Conservation (phyloP, 2,329 filamentous ascomycete genomes). For the Exophiala lecanii-corni region DNA sequence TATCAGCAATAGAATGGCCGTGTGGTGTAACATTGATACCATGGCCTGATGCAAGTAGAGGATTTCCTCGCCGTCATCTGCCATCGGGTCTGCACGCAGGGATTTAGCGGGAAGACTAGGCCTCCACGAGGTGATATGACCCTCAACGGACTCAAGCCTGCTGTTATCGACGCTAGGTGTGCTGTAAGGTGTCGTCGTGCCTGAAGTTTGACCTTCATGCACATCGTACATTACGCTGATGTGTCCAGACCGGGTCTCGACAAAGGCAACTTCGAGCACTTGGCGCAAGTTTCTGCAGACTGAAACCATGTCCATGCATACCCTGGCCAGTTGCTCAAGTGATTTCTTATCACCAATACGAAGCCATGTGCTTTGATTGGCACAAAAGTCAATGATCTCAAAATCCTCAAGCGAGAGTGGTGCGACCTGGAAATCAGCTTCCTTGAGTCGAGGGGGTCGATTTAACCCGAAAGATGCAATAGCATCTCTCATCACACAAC, state of each 20-base stretch:
- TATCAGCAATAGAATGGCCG: background rate
- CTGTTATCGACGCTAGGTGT: background rate
- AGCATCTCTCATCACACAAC: slow-evolving; percentile 88
- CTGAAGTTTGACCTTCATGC: background rate
- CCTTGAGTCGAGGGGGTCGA: slow-evolving; percentile 82
- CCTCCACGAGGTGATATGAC: slow-evolving; percentile 57
- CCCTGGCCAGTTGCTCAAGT: slow-evolving; percentile 51
- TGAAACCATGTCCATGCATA: slow-evolving; percentile 72
- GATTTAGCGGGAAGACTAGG: slow-evolving; percentile 62
- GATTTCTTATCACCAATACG: background rate
- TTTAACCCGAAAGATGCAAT: slow-evolving; percentile 65
- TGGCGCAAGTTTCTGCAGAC: slow-evolving; percentile 83
- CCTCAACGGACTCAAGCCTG: slow-evolving; percentile 27
- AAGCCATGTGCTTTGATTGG: slow-evolving; percentile 72
- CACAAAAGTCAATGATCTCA: slow-evolving; percentile 55
- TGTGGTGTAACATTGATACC: background rate
- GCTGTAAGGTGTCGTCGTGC: background rate
- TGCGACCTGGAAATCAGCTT: slow-evolving; percentile 87
- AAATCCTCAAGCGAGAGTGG: slow-evolving; percentile 83
- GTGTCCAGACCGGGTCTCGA: slow-evolving; percentile 70
- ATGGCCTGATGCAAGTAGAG: background rate
- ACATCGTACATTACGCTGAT: slow-evolving; percentile 43
- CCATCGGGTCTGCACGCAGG: slow-evolving; percentile 30
- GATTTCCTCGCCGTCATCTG: background rate
- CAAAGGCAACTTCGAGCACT: slow-evolving; percentile 80